Conservation (phyloP, 176 grass and related monocot genomes). For the Microstegium vimineum region DNA sequence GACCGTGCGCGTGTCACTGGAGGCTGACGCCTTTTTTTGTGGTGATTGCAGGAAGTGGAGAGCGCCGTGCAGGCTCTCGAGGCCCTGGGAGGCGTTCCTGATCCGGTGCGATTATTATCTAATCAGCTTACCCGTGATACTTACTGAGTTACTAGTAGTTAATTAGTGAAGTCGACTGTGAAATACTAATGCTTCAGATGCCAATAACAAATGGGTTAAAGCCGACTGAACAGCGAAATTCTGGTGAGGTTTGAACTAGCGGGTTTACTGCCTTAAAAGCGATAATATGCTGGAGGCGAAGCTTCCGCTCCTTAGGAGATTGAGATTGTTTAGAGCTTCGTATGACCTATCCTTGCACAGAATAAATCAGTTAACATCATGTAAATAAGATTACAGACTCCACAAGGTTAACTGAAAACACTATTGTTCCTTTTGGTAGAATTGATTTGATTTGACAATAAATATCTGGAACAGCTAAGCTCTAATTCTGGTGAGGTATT, state of each 20-base stretch:
- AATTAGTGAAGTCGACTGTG: not conserved
- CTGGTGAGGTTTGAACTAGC: not conserved
- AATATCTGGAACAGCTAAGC: not conserved
- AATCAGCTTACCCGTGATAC: not conserved
- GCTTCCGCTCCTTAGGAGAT: not conserved
- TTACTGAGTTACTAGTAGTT: too few relatives aligned
- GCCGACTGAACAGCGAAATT: not conserved
- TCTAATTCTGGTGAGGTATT: not conserved
- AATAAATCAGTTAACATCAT: not conserved
- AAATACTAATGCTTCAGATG: not conserved
- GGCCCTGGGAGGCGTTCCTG: slow-evolving; percentile 49
- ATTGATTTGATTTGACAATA: not conserved
- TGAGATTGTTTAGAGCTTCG: not conserved
- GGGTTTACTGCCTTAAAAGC: not conserved
- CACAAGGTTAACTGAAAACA: not conserved
- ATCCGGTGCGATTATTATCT: slow-evolving; percentile 51
- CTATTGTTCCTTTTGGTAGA: not conserved
- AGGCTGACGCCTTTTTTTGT: not conserved
- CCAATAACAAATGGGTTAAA: not conserved
- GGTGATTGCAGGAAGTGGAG: slow-evolving; percentile 60
- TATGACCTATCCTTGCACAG: not conserved
- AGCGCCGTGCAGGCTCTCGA: slow-evolving; percentile 64
- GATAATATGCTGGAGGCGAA: not conserved
- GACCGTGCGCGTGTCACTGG: not conserved
- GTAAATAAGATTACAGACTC: not conserved